Percentiles rank a stretch among this genome's conserved stretches.
Evolutionary conservation across 2,329 filamentous ascomycete genomes (phyloP).

Genomic region (Metarhizium guizhouense): DNA sequence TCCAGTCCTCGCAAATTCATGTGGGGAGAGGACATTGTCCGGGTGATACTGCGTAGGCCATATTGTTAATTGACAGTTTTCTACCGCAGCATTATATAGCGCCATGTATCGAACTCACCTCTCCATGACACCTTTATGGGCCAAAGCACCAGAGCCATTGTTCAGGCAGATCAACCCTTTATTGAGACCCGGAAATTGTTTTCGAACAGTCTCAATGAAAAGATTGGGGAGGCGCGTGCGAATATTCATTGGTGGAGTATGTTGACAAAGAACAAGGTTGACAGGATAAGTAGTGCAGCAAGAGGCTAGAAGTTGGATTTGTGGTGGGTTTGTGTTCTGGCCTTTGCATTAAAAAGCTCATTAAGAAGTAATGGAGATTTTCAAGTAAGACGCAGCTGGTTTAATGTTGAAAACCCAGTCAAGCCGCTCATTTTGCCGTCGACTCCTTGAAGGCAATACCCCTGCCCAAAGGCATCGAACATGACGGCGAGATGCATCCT

Average conservation of each 20-base stretch:
- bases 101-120: background rate
- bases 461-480: no score
- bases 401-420: no score
- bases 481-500: no score
- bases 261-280: no score
- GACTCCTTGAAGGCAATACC: no score
- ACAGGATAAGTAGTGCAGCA: no score
- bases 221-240: background rate
- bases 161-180: background rate
- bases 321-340: no score
- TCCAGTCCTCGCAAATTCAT: conserved; percentile 8
- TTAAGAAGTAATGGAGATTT: no score
- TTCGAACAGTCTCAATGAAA: background rate
- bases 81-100: background rate
- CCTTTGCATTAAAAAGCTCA: no score
- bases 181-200: background rate
- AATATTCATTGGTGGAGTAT: background rate
- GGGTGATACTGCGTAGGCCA: background rate
- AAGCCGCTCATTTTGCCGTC: no score
- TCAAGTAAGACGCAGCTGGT: no score
- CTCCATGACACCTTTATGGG: conserved; percentile 1
- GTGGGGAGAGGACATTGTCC: conserved; percentile 7
- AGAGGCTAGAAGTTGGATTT: no score
- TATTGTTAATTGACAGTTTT: background rate
- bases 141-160: conserved; percentile 5